phyloP scores from a whole-genome alignment of 805 yeast species.

The Pichia exigua region DNA sequence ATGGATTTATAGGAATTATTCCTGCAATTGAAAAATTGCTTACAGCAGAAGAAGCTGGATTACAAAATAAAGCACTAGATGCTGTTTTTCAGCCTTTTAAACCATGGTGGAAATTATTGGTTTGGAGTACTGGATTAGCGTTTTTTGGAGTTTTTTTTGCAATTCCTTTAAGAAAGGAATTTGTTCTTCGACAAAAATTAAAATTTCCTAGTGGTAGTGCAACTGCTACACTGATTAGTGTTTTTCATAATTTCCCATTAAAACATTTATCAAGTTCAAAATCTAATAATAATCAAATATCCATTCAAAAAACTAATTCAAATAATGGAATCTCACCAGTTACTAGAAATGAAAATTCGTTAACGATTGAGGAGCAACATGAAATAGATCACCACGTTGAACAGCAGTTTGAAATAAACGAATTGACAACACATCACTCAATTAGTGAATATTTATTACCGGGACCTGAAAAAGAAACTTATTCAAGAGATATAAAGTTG shows the following conservation, averaged over 20 bases:
- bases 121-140: slow-evolving; percentile 85
- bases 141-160: slow-evolving; percentile 96
- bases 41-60: slow-evolving; percentile 70
- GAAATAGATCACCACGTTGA: not conserved
- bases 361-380: not conserved
- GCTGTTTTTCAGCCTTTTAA: slow-evolving; percentile 24
- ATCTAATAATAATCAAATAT: not conserved
- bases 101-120: slow-evolving; percentile 44
- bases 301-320: not conserved
- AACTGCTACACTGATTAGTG: slow-evolving; percentile 87
- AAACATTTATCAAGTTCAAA: not conserved
- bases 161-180: slow-evolving; percentile 77
- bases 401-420: not conserved
- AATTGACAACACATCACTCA: not conserved
- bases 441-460: not conserved
- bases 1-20: slow-evolving; percentile 89
- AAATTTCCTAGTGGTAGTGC: slow-evolving; percentile 96
- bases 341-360: not conserved
- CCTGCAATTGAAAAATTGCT: slow-evolving; percentile 93
- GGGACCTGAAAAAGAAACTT: slow-evolving; percentile 18
- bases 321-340: not conserved
- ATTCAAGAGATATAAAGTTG: slow-evolving; percentile 52
- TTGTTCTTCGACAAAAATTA: slow-evolving; percentile 76
- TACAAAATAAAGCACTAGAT: slow-evolving; percentile 19
- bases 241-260: slow-evolving; percentile 59